A percentile compares a stretch with the other conserved stretches of the same genome.
These are phyloP conservation scores for Babesia divergens DNA, from an alignment of 169 alveolate species.

Conservation along the genomic window DNA sequence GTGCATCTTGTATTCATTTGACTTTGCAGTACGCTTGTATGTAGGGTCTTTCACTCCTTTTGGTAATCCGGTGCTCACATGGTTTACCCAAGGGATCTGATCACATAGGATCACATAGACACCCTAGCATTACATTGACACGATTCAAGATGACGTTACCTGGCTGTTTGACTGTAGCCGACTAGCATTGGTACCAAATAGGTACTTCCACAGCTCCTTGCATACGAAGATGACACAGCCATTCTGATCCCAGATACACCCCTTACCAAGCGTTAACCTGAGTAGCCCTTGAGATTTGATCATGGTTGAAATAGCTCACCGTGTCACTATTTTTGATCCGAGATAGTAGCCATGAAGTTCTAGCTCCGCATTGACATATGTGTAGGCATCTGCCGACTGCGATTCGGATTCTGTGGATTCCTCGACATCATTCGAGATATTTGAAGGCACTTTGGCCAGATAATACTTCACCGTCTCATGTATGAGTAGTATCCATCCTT, in stretches of 20 bases:
- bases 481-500: conserved; percentile 38
- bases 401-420: conserved; percentile 8
- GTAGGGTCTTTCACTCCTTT: not conserved
- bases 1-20: conserved; percentile 23
- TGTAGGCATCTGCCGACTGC: conserved; percentile 17
- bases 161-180: conserved; percentile 64
- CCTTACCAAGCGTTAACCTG: conserved; percentile 47
- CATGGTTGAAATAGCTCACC: conserved; percentile 20
- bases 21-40: not conserved
- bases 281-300: no score
- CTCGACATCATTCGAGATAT: not conserved
- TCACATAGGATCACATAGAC: conserved; percentile 39
- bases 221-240: conserved; percentile 59
- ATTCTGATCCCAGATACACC: conserved; percentile 60
- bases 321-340: conserved; percentile 38
- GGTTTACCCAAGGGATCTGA: conserved; percentile 45
- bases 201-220: conserved; percentile 54
- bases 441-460: conserved; percentile 6
- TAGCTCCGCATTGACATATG: conserved; percentile 40
- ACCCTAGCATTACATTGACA: conserved; percentile 11
- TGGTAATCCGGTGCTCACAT: conserved; percentile 1
- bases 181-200: conserved; percentile 55
- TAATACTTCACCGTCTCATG: conserved; percentile 59
- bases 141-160: not conserved
- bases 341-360: conserved; percentile 53